Base-by-base conservation (phyloP, 805 yeast genomes). In the Zygosaccharomyces bisporus region DNA sequence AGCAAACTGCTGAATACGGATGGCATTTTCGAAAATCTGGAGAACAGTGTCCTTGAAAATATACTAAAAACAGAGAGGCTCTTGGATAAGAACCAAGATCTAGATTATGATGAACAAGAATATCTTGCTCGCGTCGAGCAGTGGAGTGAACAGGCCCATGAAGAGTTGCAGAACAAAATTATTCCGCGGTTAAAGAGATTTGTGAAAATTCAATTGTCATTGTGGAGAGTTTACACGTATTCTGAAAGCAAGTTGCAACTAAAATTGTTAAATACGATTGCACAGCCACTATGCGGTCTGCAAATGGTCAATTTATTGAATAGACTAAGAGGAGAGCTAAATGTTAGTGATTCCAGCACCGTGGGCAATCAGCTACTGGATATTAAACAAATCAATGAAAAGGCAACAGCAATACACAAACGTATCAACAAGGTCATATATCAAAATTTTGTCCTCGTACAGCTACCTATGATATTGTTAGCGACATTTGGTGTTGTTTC, bases 241-340 rank as follows among this genome's bases (percentile, higher is more conserved):
- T 60, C 60, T 17, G 68, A 65, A 32, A 45, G 51, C 45, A 62
- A 57, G 34, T 47, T 64, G 14, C 58, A 58, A 34, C 50, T 51
- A 34, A 52, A 56, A 14, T 34, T 66, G 2, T 52, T 57, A 13
- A 54, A 56, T 27, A 52, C 64, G 60, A 46, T 64, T 9, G 50
- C 57, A 18, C 41, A 52, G 2, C 59, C 58, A 1, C 24, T 50
- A 4, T 32, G 45, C 13, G 41, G 57, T 4, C 39, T 64, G 39
- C 51, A 56, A 14, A 56, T 67, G 27, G 38, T 56, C 17, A 55
- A 55, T 18, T 55, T 53, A 35, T 56, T 61, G 34, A 55, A 62
- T 32, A 59, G 60, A 34, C 51, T 65, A n/a, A 58, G 60, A n/a
- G 70, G 70, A 4, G 57, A 58, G 31, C 58, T 64, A 24, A 58